A percentile compares a stretch with the other conserved stretches of the same genome.
These are phyloP conservation scores for Arabidopsis suecica DNA, from an alignment of 345 rosid species.

Conservation along the genomic window DNA sequence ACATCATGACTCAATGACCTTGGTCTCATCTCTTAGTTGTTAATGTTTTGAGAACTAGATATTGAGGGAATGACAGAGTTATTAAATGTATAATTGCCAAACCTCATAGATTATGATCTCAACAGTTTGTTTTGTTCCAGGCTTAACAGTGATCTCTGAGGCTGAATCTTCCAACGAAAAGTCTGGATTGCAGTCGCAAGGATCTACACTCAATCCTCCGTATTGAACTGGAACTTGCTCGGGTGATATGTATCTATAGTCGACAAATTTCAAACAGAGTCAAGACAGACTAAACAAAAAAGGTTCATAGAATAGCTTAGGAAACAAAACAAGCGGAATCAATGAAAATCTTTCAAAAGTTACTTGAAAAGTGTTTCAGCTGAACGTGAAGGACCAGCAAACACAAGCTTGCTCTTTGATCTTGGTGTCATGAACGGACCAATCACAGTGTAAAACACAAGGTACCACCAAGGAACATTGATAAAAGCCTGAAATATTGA, in stretches of 20 bases:
- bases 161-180: conserved; percentile 74
- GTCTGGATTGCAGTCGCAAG: conserved; percentile 82
- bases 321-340: not conserved
- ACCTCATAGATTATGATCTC: conserved; percentile 93
- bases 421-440: conserved; percentile 76
- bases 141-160: conserved; percentile 68
- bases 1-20: conserved; percentile 2
- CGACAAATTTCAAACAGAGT: conserved; percentile 15
- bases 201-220: conserved; percentile 86
- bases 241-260: conserved; percentile 69
- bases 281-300: conserved; percentile 7
- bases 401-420: conserved; percentile 78
- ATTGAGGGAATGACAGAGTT: not conserved
- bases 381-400: conserved; percentile 61
- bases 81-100: not conserved
- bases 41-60: not conserved
- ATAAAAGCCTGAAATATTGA: conserved; percentile 57
- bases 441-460: conserved; percentile 63
- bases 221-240: conserved; percentile 91
- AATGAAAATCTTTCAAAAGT: not conserved
- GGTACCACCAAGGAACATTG: conserved; percentile 88
- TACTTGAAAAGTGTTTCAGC: conserved; percentile 86
- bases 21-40: not conserved
- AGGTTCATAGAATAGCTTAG: not conserved
- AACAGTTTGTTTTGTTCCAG: conserved; percentile 83